phyloP scores from a whole-genome alignment of 345 rosid species.

The Brassica nigra region DNA sequence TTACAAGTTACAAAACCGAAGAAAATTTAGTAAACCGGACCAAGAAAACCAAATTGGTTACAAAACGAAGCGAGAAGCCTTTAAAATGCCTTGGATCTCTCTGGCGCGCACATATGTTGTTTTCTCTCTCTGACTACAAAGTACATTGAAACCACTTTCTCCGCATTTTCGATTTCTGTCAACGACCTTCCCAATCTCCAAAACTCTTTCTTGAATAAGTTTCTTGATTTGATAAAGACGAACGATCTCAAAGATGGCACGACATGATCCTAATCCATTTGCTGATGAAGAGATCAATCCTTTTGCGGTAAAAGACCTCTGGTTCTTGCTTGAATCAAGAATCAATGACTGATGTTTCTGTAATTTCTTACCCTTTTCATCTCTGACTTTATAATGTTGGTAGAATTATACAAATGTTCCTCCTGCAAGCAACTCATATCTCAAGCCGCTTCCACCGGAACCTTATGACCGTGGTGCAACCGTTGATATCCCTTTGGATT shows the following conservation, averaged over 20 bases:
- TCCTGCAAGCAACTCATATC: constrained; percentile 65
- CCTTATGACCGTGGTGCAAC: constrained; percentile 96
- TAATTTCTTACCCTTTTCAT: constrained; percentile 21
- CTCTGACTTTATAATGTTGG: constrained; percentile 21
- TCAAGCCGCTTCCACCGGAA: constrained; percentile 94
- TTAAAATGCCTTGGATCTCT: constrained; percentile 37
- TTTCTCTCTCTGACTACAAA: constrained; percentile 38
- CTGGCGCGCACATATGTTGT: constrained; percentile 36
- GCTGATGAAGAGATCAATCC: constrained; percentile 91
- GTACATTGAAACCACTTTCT: constrained; percentile 37
- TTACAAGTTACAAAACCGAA: background rate
- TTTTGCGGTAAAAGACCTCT: constrained; percentile 62
- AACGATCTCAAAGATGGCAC: constrained; percentile 57
- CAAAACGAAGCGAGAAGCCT: constrained; percentile 36
- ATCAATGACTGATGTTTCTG: constrained; percentile 3
- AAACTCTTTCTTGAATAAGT: background rate
- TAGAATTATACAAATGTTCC: constrained; percentile 81
- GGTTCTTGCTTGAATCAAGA: background rate
- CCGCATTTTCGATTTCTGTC: constrained; percentile 25
- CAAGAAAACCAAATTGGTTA: background rate
- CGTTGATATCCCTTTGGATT: constrained; percentile 84
- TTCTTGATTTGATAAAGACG: constrained; percentile 23
- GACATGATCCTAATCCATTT: constrained; percentile 72
- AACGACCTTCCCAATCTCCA: constrained; percentile 28
- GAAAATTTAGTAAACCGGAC: constrained; percentile 8